Percentiles rank a stretch among this genome's conserved stretches.
Conservation (phyloP, 1,139 yeast genomes). For the Maudiozyma humilis region DNA sequence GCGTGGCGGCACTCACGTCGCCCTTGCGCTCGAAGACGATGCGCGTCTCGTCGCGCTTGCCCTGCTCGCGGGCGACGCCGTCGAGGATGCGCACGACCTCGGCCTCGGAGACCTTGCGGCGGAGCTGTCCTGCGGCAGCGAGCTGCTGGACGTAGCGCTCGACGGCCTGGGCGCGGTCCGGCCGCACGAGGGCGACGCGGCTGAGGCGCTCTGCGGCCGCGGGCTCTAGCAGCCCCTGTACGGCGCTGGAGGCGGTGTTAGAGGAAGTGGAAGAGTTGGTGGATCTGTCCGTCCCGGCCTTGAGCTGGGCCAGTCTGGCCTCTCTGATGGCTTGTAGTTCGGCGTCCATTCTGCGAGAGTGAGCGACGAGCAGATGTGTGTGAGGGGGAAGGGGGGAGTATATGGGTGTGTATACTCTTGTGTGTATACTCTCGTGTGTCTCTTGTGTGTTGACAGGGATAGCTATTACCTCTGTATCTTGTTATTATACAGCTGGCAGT, state of each 20-base stretch:
- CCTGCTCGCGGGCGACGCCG: constrained; percentile 74
- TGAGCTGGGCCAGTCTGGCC: constrained; percentile 79
- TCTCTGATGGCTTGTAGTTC: constrained; percentile 84
- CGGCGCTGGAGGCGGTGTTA: constrained; percentile 10
- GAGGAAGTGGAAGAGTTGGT: too few relatives aligned
- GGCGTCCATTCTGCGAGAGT: constrained; percentile 53
- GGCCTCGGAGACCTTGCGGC: constrained; percentile 62
- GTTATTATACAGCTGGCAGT: too few relatives aligned
- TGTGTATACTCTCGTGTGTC: too few relatives aligned
- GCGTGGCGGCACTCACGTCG: constrained; percentile 24
- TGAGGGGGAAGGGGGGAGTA: too few relatives aligned
- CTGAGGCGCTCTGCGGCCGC: constrained; percentile 83
- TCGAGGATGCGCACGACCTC: constrained; percentile 79
- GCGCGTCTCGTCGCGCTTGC: constrained; percentile 50
- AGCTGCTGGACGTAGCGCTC: constrained; percentile 69
- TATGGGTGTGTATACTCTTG: too few relatives aligned
- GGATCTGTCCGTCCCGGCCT: constrained; percentile 42
- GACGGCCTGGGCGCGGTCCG: constrained; percentile 86
- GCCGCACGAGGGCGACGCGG: constrained; percentile 80
- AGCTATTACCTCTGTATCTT: too few relatives aligned
- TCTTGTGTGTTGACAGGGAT: too few relatives aligned
- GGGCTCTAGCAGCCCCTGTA: constrained; percentile 49
- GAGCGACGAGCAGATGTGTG: too few relatives aligned
- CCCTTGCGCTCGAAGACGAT: constrained; percentile 48
- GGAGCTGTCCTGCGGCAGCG: constrained; percentile 71